phyloP scores from a whole-genome alignment of 257 asterid genomes.

The Solanum stenotomum region DNA sequence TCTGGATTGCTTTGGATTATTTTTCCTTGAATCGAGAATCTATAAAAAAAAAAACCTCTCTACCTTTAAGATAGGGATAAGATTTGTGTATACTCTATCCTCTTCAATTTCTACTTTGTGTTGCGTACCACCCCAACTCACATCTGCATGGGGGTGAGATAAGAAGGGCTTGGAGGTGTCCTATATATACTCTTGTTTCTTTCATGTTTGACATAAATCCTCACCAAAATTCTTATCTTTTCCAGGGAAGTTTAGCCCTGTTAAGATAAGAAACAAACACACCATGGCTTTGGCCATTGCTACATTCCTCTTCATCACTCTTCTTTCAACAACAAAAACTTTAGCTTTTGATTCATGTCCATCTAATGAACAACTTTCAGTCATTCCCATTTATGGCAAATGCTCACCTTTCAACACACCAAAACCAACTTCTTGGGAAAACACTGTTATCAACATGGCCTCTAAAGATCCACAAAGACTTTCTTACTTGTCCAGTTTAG shows the following conservation, averaged over 20 bases:
- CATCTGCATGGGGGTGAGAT: not conserved
- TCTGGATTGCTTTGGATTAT: not conserved
- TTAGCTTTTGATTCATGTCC: conserved; percentile 45
- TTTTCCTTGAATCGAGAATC: too few species aligned
- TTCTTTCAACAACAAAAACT: conserved; percentile 30
- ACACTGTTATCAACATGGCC: conserved; percentile 59
- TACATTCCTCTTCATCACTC: conserved; percentile 20
- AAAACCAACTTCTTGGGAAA: conserved; percentile 44
- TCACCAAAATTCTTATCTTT: conserved; percentile 4
- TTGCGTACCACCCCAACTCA: not conserved
- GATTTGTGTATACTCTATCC: not conserved
- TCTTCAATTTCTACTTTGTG: not conserved
- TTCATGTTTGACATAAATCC: not conserved
- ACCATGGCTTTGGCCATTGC: conserved; percentile 31
- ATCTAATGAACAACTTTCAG: conserved; percentile 46
- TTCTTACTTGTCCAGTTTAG: conserved; percentile 59
- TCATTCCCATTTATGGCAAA: conserved; percentile 64
- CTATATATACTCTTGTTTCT: not conserved
- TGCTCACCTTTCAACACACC: conserved; percentile 69
- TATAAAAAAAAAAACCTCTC: too few species aligned
- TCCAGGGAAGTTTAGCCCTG: conserved; percentile 1
- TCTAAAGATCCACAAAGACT: conserved; percentile 55
- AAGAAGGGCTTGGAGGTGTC: not conserved
- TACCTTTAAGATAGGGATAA: too few species aligned
- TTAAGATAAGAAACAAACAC: not conserved